Percentiles rank a stretch among this genome's conserved stretches.
Conservation (phyloP, 805 yeast species). For the Candida maesae region DNA sequence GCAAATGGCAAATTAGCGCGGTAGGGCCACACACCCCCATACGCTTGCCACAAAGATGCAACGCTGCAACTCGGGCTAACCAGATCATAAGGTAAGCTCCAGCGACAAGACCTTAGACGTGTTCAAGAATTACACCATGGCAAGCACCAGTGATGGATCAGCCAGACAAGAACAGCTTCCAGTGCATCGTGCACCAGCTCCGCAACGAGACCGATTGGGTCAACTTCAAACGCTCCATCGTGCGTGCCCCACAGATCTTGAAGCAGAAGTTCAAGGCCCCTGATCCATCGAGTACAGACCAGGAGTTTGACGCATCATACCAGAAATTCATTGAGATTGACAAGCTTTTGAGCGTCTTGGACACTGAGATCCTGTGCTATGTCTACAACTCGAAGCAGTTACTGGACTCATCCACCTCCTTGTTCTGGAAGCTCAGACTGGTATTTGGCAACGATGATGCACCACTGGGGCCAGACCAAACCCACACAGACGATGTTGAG, state of each 20-base stretch:
- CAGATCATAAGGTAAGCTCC: too few relatives aligned
- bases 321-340: conserved; percentile 5
- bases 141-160: neutral
- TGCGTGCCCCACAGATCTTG: conserved; percentile 86
- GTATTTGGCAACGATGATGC: conserved; percentile 13
- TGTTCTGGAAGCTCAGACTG: conserved; percentile 4
- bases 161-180: conserved; percentile 17
- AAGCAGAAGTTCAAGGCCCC: conserved; percentile 86
- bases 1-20: too few relatives aligned
- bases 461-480: too few relatives aligned
- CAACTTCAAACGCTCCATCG: conserved; percentile 62
- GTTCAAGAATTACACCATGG: too few relatives aligned
- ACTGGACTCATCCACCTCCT: conserved; percentile 7
- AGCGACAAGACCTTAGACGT: too few relatives aligned
- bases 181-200: conserved; percentile 24
- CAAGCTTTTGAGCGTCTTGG: conserved; percentile 9
- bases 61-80: too few relatives aligned
- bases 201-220: conserved; percentile 26
- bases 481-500: too few relatives aligned
- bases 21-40: too few relatives aligned
- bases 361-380: conserved; percentile 13
- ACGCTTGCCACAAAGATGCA: neutral
- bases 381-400: conserved; percentile 4
- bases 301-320: conserved; percentile 10
- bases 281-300: conserved; percentile 48